These are phyloP conservation scores for Saccharum officinarum DNA, from an alignment of 176 grass and related monocot species.

Conservation along the genomic window DNA sequence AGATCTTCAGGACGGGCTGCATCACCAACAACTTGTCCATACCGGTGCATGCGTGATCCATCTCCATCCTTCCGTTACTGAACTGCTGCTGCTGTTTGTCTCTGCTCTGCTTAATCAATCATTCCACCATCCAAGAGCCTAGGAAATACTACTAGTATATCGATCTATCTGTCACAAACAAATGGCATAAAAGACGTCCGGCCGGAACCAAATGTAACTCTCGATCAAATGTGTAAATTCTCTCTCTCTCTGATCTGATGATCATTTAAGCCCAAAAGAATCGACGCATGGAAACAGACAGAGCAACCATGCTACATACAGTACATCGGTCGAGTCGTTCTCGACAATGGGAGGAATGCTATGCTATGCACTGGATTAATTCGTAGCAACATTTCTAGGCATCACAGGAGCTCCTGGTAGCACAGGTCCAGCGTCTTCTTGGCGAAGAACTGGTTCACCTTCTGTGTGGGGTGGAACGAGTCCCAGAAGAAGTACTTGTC, in stretches of 20 bases:
- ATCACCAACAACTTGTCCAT: slow-evolving; percentile 60
- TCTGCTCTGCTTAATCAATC: slow-evolving; percentile 4
- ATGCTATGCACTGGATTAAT: neutral
- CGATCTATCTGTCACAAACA: neutral
- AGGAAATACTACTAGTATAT: neutral
- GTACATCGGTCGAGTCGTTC: neutral
- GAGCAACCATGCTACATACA: neutral
- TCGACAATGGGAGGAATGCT: neutral
- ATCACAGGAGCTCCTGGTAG: slow-evolving; percentile 44
- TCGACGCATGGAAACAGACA: neutral
- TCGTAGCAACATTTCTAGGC: neutral
- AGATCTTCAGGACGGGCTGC: slow-evolving; percentile 76
- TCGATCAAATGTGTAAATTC: slow-evolving; percentile 9
- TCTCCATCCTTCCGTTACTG: neutral
- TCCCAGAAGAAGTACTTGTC: slow-evolving; percentile 85
- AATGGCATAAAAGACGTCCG: slow-evolving; percentile 12
- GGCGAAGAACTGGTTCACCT: slow-evolving; percentile 63
- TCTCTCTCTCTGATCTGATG: neutral
- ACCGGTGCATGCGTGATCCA: slow-evolving; percentile 54
- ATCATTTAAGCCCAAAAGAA: slow-evolving; percentile 21
- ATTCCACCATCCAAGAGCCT: neutral
- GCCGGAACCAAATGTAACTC: slow-evolving; percentile 15
- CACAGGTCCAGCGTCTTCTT: slow-evolving; percentile 28
- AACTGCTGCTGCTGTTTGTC: slow-evolving; percentile 14
- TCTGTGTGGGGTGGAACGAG: slow-evolving; percentile 81